Percentiles rank a stretch among this genome's conserved stretches.
Conservation (phyloP, 305 asterid genomes). For the Solanum hybrid region DNA sequence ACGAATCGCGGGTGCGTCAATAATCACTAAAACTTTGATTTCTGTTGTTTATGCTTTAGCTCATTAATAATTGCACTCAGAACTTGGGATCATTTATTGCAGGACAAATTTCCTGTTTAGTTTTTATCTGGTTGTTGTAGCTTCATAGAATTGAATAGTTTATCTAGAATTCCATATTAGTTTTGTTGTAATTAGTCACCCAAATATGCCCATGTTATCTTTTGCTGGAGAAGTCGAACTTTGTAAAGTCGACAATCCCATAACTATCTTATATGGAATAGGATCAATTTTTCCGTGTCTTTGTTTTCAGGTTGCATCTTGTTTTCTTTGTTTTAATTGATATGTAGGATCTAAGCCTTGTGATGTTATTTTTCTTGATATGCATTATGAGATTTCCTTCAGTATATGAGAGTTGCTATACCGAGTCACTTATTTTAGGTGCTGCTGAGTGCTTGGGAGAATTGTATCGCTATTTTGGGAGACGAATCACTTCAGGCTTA, state of each 20-base stretch:
- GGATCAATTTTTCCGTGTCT: not conserved
- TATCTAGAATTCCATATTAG: not conserved
- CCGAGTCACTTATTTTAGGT: conserved; percentile 30
- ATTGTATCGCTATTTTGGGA: conserved; percentile 72
- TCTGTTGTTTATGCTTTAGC: not conserved
- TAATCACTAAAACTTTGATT: not conserved
- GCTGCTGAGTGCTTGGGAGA: conserved; percentile 98
- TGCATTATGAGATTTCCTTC: not conserved
- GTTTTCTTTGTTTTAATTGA: not conserved
- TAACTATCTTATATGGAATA: not conserved
- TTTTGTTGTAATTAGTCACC: not conserved
- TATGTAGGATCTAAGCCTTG: not conserved
- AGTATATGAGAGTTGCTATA: not conserved
- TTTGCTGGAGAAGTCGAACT: not conserved
- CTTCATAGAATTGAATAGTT: not conserved
- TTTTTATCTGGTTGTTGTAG: not conserved
- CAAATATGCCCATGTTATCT: not conserved
- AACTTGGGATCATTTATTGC: not conserved
- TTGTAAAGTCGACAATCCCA: not conserved
- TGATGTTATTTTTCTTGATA: not conserved
- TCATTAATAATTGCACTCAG: not conserved
- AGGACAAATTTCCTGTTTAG: not conserved
- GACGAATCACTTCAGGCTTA: conserved; percentile 76
- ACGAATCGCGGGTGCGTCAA: conserved; percentile 76
- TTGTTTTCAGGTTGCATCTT: not conserved